These are phyloP conservation scores for Candida caryicola DNA, from an alignment of 805 yeast genomes.

Conservation along the genomic window DNA sequence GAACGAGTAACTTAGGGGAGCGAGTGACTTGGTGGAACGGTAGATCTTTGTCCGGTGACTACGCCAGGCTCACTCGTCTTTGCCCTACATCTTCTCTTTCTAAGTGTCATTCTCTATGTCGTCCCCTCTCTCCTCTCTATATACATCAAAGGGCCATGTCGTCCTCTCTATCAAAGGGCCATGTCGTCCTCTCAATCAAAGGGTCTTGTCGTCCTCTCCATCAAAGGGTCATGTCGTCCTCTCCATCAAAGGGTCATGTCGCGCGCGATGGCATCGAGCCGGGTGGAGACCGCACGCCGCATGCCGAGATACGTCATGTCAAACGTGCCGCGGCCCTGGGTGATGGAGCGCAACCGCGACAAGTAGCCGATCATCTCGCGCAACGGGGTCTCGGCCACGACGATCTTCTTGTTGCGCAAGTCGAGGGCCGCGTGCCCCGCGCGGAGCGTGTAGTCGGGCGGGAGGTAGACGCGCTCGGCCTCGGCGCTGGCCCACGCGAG, in stretches of 20 bases:
- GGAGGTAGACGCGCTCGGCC: constrained; percentile 65
- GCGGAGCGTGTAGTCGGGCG: constrained; percentile 67
- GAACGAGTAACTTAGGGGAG: no score
- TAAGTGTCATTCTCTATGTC: no score
- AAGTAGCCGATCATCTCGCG: constrained; percentile 89
- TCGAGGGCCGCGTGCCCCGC: constrained; percentile 15
- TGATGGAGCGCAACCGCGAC: constrained; percentile 70
- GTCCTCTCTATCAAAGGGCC: no score
- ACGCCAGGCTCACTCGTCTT: no score
- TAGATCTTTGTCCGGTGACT: no score
- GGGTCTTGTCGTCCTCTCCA: no score
- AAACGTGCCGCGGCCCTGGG: constrained; percentile 86
- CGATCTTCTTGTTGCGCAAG: constrained; percentile 47
- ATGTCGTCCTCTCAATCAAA: no score
- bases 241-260: constrained; percentile 14
- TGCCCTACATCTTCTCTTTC: no score
- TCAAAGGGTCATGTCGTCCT: no score
- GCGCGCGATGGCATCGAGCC: constrained; percentile 27
- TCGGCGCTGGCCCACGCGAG: constrained; percentile 50
- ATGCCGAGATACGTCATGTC: constrained; percentile 76
- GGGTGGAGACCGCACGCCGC: constrained; percentile 59
- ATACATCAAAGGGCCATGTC: no score
- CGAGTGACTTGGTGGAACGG: no score
- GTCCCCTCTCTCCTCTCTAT: no score
- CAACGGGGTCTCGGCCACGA: constrained; percentile 81